phyloP scores from a whole-genome alignment of 2,329 filamentous ascomycete species.

The Paraphaeosphaeria sporulosa region DNA sequence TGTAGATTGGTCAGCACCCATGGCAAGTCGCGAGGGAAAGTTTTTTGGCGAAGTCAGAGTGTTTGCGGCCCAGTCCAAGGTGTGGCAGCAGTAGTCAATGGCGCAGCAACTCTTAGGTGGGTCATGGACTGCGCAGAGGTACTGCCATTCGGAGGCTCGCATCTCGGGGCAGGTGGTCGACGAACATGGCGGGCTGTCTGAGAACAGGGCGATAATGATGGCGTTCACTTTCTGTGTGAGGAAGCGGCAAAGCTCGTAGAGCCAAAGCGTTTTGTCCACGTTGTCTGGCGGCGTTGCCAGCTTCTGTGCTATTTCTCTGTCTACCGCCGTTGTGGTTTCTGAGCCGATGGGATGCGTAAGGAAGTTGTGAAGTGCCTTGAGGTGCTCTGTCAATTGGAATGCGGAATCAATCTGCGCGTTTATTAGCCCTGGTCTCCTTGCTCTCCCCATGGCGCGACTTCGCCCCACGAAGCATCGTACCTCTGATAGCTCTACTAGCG shows the following conservation, averaged over 20 bases:
- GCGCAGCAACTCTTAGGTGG: constrained; percentile 96
- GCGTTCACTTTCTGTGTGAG: constrained; percentile 94
- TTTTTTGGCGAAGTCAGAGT: constrained; percentile 93
- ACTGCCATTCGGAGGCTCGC: constrained; percentile 99
- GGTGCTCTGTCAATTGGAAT: constrained; percentile 96
- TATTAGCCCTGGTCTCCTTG: constrained; percentile 24
- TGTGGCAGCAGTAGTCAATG: constrained; percentile 99
- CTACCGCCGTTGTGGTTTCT: constrained; percentile 73
- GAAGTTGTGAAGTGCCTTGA: constrained; percentile 88
- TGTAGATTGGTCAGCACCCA: constrained; percentile 55
- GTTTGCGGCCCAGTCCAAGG: constrained; percentile 95
- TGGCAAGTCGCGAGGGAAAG: constrained; percentile 83
- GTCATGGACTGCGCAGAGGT: constrained; percentile 96
- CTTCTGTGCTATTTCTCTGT: constrained; percentile 74
- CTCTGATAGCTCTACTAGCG: constrained; percentile 83
- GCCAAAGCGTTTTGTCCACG: constrained; percentile 88
- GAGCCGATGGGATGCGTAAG: constrained; percentile 69
- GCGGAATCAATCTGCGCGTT: constrained; percentile 83
- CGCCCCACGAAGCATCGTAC: constrained; percentile 58
- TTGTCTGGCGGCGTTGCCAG: constrained; percentile 82
- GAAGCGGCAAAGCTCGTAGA: constrained; percentile 97
- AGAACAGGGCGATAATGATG: constrained; percentile 90
- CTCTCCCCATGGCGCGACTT: constrained; percentile 7
- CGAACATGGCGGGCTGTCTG: constrained; percentile 88
- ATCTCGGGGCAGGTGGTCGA: constrained; percentile 93